Percentiles rank a stretch among this genome's conserved stretches.
These are phyloP conservation scores for Starmerella scarabaei DNA, from an alignment of 805 yeast species.

Conservation along the genomic window DNA sequence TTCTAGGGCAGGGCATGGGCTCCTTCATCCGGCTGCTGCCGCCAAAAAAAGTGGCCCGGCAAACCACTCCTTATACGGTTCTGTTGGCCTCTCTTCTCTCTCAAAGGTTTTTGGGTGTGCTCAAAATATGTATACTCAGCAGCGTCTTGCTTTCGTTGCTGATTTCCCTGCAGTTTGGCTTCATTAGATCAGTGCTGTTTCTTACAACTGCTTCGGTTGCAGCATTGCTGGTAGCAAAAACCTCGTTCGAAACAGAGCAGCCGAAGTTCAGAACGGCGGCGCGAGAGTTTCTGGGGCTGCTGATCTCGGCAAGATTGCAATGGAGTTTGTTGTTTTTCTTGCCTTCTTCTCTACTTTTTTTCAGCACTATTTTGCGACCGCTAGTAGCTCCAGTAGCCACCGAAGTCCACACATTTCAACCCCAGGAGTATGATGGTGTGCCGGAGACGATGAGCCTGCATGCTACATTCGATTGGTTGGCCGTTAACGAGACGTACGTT, in stretches of 20 bases:
- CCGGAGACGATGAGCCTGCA: background rate
- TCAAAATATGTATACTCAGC: background rate
- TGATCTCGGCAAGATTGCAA: background rate
- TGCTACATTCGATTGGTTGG: background rate
- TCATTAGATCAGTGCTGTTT: background rate
- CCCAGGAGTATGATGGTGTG: background rate
- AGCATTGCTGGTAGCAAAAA: background rate
- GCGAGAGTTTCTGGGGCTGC: background rate
- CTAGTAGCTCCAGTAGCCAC: background rate
- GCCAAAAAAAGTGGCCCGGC: constrained; percentile 10
- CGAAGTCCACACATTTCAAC: background rate
- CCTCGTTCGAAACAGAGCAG: background rate
- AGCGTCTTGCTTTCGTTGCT: background rate
- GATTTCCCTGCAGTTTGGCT: background rate
- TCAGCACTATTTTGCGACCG: background rate
- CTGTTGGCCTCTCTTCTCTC: constrained; percentile 10
- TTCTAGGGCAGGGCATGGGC: too few species aligned
- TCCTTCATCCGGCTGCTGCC: constrained; percentile 19
- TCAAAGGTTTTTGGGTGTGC: constrained; percentile 5
- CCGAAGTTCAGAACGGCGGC: background rate
- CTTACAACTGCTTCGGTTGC: background rate
- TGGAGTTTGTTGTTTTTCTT: background rate
- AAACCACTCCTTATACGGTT: constrained; percentile 10
- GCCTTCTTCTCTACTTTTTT: background rate
- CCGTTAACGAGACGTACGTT: background rate